Evolutionary conservation across 495 filamentous ascomycete genomes (phyloP).

Genomic region (Neurospora tetrasperma): DNA sequence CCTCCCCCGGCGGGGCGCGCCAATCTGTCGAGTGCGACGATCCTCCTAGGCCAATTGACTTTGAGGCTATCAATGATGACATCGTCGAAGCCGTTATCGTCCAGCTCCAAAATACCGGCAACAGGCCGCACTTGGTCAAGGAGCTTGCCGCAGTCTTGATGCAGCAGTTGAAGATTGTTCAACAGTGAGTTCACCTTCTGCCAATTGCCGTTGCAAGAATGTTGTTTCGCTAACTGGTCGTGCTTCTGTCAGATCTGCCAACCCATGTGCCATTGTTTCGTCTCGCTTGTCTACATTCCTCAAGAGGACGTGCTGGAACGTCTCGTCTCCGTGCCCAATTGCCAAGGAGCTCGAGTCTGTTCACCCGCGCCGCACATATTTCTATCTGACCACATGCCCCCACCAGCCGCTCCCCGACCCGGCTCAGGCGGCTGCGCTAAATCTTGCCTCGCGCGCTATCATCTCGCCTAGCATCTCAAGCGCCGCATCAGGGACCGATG

Average conservation of each 20-base stretch:
- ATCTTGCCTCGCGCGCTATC: conserved; percentile 41
- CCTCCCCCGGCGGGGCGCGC: conserved; percentile 48
- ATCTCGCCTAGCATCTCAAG: conserved; percentile 82
- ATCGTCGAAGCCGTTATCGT: conserved; percentile 88
- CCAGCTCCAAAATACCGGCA: conserved; percentile 84
- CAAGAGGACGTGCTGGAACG: conserved; percentile 72
- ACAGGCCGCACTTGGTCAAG: conserved; percentile 88
- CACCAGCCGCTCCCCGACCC: conserved; percentile 76
- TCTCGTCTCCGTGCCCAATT: conserved; percentile 71
- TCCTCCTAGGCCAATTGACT: conserved; percentile 54
- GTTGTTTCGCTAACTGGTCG: conserved; percentile 23
- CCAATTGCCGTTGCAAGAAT: not conserved
- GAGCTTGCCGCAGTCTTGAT: conserved; percentile 79
- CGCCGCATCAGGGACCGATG: conserved; percentile 54
- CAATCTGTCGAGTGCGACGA: conserved; percentile 36
- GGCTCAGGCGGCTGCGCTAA: conserved; percentile 32
- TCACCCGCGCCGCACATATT: conserved; percentile 92
- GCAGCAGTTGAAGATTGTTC: conserved; percentile 67
- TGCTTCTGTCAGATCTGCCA: conserved; percentile 64
- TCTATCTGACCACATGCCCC: conserved; percentile 77
- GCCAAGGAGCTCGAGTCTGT: conserved; percentile 86
- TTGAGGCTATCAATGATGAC: conserved; percentile 85
- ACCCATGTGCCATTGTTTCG: conserved; percentile 88
- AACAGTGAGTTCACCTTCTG: conserved; percentile 61
- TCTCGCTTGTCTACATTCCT: conserved; percentile 83